Evolutionary conservation across 768 basidiomycete genomes (phyloP).

Genomic region (Trametes meyenii): DNA sequence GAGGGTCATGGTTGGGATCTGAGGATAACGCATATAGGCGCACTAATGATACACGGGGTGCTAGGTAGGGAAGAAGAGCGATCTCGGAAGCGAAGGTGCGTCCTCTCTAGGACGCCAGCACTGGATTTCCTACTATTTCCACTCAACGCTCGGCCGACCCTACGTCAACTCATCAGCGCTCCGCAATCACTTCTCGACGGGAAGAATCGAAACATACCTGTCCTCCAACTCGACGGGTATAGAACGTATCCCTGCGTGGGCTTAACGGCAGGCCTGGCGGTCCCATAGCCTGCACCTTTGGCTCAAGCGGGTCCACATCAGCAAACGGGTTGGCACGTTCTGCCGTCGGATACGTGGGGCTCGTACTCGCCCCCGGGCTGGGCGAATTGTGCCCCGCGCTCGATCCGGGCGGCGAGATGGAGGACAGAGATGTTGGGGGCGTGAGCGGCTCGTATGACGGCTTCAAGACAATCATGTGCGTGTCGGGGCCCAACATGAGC

Average conservation of each 20-base stretch:
- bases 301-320: neutral
- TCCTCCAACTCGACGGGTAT: slow-evolving; percentile 5
- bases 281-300: neutral
- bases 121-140: slow-evolving; percentile 4
- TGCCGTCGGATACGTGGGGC: neutral
- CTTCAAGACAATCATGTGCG: slow-evolving; percentile 2
- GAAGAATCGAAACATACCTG: slow-evolving; percentile 10
- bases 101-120: neutral
- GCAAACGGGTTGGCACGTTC: slow-evolving; percentile 17
- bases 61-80: neutral
- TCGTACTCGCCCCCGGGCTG: too few relatives aligned
- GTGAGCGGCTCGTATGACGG: slow-evolving; percentile 40
- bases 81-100: neutral
- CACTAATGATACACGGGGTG: slow-evolving; percentile 6
- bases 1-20: neutral
- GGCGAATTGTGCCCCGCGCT: slow-evolving; percentile 14
- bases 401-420: slow-evolving; percentile 28
- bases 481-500: neutral
- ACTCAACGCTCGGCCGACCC: slow-evolving; percentile 23
- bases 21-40: neutral
- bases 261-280: slow-evolving; percentile 8
- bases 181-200: neutral
- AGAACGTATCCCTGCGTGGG: slow-evolving; percentile 18
- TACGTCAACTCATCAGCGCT: neutral
- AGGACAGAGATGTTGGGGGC: slow-evolving; percentile 45